Evolutionary conservation across 495 filamentous ascomycete species (phyloP).

Genomic region (Aspergillus ellipticus): DNA sequence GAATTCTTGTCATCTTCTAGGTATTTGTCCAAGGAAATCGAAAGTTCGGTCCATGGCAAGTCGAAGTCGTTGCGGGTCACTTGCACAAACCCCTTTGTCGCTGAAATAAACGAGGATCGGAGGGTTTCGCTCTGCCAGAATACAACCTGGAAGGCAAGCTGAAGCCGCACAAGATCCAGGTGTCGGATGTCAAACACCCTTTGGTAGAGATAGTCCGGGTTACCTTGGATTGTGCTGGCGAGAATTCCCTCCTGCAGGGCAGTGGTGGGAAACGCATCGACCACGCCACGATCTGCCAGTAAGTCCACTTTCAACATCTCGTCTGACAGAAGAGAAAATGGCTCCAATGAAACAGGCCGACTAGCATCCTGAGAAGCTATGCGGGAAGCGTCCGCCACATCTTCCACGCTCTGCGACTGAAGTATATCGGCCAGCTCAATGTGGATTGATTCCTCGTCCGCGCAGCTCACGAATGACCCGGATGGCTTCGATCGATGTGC

Average conservation of each 20-base stretch:
- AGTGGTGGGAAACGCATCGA: slow-evolving; percentile 46
- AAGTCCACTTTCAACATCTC: slow-evolving; percentile 22
- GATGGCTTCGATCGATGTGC: slow-evolving; percentile 55
- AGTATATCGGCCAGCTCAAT: slow-evolving; percentile 29
- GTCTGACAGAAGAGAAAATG: slow-evolving; percentile 1
- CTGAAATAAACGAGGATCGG: slow-evolving; percentile 54
- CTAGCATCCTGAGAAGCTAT: slow-evolving; percentile 4
- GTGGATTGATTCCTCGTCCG: not conserved
- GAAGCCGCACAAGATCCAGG: slow-evolving; percentile 35
- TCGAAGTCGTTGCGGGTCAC: slow-evolving; percentile 48
- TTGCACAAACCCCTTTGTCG: slow-evolving; percentile 38
- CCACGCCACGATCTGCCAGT: slow-evolving; percentile 28
- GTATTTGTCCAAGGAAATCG: slow-evolving; percentile 24
- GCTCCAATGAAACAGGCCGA: not conserved
- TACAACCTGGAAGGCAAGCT: slow-evolving; percentile 28
- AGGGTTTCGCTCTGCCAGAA: slow-evolving; percentile 45
- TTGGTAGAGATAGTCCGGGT: slow-evolving; percentile 39
- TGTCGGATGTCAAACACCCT: slow-evolving; percentile 27
- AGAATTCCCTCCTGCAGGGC: slow-evolving; percentile 48
- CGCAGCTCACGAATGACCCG: slow-evolving; percentile 19
- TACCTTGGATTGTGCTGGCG: slow-evolving; percentile 21
- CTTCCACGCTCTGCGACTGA: slow-evolving; percentile 16
- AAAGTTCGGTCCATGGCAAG: slow-evolving; percentile 33
- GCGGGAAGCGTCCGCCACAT: slow-evolving; percentile 14
- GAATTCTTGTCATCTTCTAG: slow-evolving; percentile 27